These are phyloP conservation scores for Giardia duodenalis DNA, from an alignment of 208 protist genomes.

Conservation along the genomic window DNA sequence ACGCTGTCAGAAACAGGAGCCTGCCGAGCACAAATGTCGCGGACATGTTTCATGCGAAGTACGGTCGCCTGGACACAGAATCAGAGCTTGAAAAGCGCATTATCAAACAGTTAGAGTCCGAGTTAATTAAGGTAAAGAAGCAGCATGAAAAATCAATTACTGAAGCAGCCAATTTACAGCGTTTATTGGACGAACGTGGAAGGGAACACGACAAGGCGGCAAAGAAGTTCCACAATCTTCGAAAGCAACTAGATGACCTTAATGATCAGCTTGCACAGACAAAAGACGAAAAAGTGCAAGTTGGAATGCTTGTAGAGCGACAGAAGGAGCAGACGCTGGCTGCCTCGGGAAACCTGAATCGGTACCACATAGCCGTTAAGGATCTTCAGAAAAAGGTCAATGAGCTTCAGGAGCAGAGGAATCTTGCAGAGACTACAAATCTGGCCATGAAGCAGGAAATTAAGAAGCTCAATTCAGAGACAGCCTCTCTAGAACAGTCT, in stretches of 20 bases:
- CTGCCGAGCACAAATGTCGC: not conserved
- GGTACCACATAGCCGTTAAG: not conserved
- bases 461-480: not conserved
- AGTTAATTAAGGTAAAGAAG: not conserved
- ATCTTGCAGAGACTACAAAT: not conserved
- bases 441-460: not conserved
- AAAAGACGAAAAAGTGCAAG: not conserved
- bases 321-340: not conserved
- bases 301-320: not conserved
- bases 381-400: not conserved
- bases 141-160: not conserved
- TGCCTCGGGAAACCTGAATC: not conserved
- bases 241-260: not conserved
- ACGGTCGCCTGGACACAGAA: not conserved
- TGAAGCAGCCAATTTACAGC: not conserved
- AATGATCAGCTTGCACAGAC: not conserved
- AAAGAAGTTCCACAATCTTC: not conserved
- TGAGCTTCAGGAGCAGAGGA: not conserved
- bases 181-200: not conserved
- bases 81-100: not conserved
- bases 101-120: constrained; percentile 6
- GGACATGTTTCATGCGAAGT: not conserved
- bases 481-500: not conserved
- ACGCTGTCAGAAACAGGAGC: not conserved
- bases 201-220: not conserved